Conservation (phyloP, 192 early-diverging fungal genomes). For the Coemansia sp. region DNA sequence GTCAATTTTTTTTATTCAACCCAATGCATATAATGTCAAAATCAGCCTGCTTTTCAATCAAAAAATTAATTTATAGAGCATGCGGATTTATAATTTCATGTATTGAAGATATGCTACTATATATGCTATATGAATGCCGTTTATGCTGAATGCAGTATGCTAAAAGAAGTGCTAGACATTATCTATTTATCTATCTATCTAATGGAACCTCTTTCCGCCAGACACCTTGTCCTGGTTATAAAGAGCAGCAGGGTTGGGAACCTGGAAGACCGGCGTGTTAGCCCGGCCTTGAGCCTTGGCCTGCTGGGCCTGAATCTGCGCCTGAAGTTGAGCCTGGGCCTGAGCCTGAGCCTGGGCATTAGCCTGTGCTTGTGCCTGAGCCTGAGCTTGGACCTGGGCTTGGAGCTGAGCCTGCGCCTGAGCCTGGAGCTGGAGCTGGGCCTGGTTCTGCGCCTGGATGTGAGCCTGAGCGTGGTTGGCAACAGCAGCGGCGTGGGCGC, state of each 20-base stretch:
- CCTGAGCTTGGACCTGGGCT: conserved; percentile 42
- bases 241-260: conserved; percentile 12
- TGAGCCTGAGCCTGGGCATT: conserved; percentile 47
- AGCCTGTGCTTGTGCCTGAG: conserved; percentile 48
- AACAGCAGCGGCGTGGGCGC: conserved; percentile 4
- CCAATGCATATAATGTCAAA: no score
- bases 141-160: background rate
- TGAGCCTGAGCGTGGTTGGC: conserved; percentile 10
- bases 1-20: no score
- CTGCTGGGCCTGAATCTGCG: conserved; percentile 48
- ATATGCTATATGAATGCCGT: background rate
- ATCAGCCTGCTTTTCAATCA: no score
- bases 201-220: background rate
- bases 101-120: background rate
- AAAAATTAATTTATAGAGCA: background rate
- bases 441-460: conserved; percentile 22
- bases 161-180: background rate
- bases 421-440: conserved; percentile 27
- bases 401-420: conserved; percentile 32
- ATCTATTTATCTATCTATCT: background rate
- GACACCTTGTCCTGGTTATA: conserved; percentile 4
- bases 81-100: background rate
- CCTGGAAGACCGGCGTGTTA: conserved; percentile 12
- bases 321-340: conserved; percentile 41
- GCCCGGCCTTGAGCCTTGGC: conserved; percentile 41